Evolutionary conservation across 2,329 filamentous ascomycete species (phyloP), one percentile per base, ranked within the genome.

Genomic region (Shiraia sp.): DNA sequence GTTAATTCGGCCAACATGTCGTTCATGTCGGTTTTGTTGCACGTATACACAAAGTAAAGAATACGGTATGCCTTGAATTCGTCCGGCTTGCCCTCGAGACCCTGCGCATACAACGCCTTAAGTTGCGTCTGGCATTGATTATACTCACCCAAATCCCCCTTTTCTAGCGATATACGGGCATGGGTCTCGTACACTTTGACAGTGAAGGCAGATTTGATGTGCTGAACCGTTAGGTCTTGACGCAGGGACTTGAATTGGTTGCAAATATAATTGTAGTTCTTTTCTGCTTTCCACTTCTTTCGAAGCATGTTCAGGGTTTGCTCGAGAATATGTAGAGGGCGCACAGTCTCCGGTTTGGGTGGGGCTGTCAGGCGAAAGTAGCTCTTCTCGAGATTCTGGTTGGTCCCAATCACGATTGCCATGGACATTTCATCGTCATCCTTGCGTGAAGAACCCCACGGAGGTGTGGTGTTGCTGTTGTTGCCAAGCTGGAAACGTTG

Each of bases 111-210:
- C 63, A 99, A 78, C 55, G 87, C 90, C 72, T 90, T 89, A 68
- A 99, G 79, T 76, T 99, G 93, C 64, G 93, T 97, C 78, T 99
- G 93, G 74, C 93, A 99, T 81, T 99, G 93, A 78, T 99, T 99
- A 93, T 99, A 99, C 93, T 99, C 93, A 99, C 93, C 92, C 78
- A 97, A 83, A 79, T 99, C 93, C 75, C 88, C 90, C 81, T 95
- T 96, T 74, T 99, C 92, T 72, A 99, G 79, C 57, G 93, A 93
- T 74, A 99, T 97, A 47, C 93, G 86, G 52, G 92, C 93, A 74
- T 99, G 93, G 49, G 92, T 95, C 75, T 99, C 93, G 73, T 99
- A 99, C 33, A 96, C 93, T 50, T 82, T 87, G 52, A 97, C 91
- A 17, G 93, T 97, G 68, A 99, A 97, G 38, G 95, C 88, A 72